A percentile compares a stretch with the other conserved stretches of the same genome.
These are phyloP conservation scores for Kuraishia ogatae DNA, from an alignment of 805 yeast genomes.

Conservation along the genomic window DNA sequence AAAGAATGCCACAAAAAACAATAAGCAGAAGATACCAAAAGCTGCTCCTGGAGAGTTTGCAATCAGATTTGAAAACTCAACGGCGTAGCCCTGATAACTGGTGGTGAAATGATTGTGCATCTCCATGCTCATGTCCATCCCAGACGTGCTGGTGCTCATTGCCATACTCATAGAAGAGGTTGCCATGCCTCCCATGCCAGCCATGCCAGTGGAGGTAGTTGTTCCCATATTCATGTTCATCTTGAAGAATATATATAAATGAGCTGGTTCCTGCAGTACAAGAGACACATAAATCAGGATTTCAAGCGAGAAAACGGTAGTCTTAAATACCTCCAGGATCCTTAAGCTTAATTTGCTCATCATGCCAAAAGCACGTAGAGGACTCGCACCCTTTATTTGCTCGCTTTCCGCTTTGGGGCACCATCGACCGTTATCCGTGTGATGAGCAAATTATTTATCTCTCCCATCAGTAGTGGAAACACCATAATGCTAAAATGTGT, in stretches of 20 bases:
- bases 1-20: slow-evolving; percentile 50
- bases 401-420: neutral
- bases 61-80: slow-evolving; percentile 43
- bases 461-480: neutral
- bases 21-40: slow-evolving; percentile 61
- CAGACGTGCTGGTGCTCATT: slow-evolving; percentile 9
- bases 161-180: slow-evolving; percentile 9
- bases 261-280: no score
- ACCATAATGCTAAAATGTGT: neutral
- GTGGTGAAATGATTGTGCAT: slow-evolving; percentile 58
- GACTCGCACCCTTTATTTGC: neutral
- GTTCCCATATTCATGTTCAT: slow-evolving; percentile 11
- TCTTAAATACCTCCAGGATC: neutral
- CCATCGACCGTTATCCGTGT: neutral
- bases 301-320: neutral
- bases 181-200: slow-evolving; percentile 9
- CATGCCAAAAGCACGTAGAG: neutral
- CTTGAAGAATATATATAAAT: neutral
- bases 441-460: neutral
- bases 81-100: slow-evolving; percentile 46
- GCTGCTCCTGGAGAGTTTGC: slow-evolving; percentile 54
- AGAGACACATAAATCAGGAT: neutral
- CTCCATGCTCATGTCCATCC: slow-evolving; percentile 25
- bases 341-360: neutral
- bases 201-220: slow-evolving; percentile 4